Evolutionary conservation across 495 filamentous ascomycete species (phyloP), one percentile per base, ranked within the genome.

Genomic region (Penicillium cinerascens): DNA sequence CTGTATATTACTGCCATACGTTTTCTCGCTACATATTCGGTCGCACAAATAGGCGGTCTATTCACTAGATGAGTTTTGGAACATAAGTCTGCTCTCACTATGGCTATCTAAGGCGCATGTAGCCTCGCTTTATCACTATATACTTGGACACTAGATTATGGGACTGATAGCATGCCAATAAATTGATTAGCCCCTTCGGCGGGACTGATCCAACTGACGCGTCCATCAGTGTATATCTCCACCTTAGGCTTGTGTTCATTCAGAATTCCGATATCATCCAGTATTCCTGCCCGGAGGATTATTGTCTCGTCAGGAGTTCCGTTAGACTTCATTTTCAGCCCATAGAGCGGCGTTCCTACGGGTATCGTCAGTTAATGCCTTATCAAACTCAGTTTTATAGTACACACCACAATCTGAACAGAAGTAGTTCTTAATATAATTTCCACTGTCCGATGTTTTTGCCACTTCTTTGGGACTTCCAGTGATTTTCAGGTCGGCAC

Each of bases 401-500:
- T 38, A 60, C 65, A 44, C 1, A 71, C 70, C 70, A 61, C 70
- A 74, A 20, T 74, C 69, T 0, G 67, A 42, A 48, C 70, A 74
- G 53, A 70, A 70, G 55, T 65, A 70, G 21, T 72, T 74, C 47
- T 38, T 59, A 1, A 72, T 49, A 15, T 44, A 1, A 42, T 70
- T 74, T 39, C 69, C 70, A 55, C 67, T 72, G 36, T 72, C 70
- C 8, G 70, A 38, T 8, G 44, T 63, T 44, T 72, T 74, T 0
- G 55, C 23, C 8, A 70, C 47, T 54, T 49, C 67, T 43, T 69
- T 70, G 0, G 70, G 67, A 15, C 10, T 67, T 11, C 70, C 70
- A 10, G 64, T 27, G 54, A 73, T 33, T 0, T 54, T 44, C 20
- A 73, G 23, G 2, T 69, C 58, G 4, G 52, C 42, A 16, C 5